Conservation (phyloP, 352 stramenopile species). For the Blastocystis sp. region DNA sequence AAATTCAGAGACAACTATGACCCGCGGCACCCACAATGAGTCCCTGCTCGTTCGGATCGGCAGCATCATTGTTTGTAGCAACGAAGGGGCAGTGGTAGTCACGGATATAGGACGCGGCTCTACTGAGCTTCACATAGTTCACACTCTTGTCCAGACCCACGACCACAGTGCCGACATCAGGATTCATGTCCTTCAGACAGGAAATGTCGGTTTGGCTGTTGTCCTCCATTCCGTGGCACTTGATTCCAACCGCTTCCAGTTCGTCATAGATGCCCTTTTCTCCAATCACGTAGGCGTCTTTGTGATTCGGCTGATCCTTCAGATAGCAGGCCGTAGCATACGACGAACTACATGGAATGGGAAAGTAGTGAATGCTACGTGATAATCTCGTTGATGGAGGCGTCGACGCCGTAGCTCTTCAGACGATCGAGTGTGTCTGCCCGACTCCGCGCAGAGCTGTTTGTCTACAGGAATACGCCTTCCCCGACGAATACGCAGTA, state of each 20-base stretch:
- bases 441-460: constrained; percentile 19
- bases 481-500: neutral
- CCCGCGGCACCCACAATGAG: constrained; percentile 1
- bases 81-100: constrained; percentile 18
- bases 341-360: neutral
- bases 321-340: constrained; percentile 27
- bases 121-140: constrained; percentile 40
- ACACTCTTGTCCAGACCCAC: constrained; percentile 21
- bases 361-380: neutral
- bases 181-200: constrained; percentile 13
- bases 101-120: constrained; percentile 35
- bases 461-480: neutral
- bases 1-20: neutral
- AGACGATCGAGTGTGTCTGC: constrained; percentile 4
- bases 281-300: constrained; percentile 27
- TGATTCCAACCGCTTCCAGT: constrained; percentile 25
- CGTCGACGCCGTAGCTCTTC: constrained; percentile 6
- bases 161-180: neutral
- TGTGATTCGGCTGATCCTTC: neutral
- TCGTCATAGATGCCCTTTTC: constrained; percentile 52
- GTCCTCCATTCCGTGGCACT: constrained; percentile 45
- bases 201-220: neutral
- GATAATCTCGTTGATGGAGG: constrained; percentile 32
- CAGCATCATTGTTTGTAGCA: constrained; percentile 22
- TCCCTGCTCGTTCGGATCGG: constrained; percentile 6